Conservation (phyloP, 768 basidiomycete genomes). For the Mycena maculata region DNA sequence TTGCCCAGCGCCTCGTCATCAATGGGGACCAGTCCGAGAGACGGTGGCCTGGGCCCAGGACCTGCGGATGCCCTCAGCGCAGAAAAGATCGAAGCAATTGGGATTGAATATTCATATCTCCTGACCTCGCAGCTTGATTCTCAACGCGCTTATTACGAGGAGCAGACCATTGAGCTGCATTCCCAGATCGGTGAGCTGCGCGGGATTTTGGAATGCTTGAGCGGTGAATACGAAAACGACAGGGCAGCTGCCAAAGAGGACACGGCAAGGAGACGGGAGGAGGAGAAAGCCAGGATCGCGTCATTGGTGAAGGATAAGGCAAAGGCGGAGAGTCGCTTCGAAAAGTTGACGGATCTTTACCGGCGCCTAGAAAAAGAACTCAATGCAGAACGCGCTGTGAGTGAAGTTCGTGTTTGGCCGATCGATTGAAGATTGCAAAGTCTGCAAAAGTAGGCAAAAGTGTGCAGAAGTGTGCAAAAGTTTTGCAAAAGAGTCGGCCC, state of each 20-base stretch:
- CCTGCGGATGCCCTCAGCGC: slow-evolving; percentile 89
- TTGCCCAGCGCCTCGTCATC: slow-evolving; percentile 88
- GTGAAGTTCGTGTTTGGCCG: no score
- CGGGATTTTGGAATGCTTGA: slow-evolving; percentile 60
- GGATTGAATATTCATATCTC: slow-evolving; percentile 95
- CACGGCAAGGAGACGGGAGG: slow-evolving; percentile 51
- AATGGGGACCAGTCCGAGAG: slow-evolving; percentile 59
- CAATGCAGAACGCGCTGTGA: slow-evolving; percentile 83
- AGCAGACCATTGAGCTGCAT: slow-evolving; percentile 70
- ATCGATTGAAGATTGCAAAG: no score
- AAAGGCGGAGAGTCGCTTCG: slow-evolving; percentile 70
- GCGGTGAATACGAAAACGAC: slow-evolving; percentile 61
- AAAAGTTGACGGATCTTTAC: slow-evolving; percentile 72
- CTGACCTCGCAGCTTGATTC: slow-evolving; percentile 93
- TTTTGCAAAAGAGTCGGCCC: no score
- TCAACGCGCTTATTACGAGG: slow-evolving; percentile 91
- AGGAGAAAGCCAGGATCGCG: slow-evolving; percentile 59
- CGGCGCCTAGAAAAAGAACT: slow-evolving; percentile 80
- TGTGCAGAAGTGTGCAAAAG: no score
- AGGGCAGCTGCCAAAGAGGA: slow-evolving; percentile 55
- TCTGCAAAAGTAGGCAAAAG: no score
- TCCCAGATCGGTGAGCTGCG: slow-evolving; percentile 65
- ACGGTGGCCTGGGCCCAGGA: slow-evolving; percentile 79
- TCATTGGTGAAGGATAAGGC: slow-evolving; percentile 66
- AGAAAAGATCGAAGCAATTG: slow-evolving; percentile 97